These are phyloP conservation scores for Saturnispora galanensis DNA, from an alignment of 805 yeast genomes.

Conservation along the genomic window DNA sequence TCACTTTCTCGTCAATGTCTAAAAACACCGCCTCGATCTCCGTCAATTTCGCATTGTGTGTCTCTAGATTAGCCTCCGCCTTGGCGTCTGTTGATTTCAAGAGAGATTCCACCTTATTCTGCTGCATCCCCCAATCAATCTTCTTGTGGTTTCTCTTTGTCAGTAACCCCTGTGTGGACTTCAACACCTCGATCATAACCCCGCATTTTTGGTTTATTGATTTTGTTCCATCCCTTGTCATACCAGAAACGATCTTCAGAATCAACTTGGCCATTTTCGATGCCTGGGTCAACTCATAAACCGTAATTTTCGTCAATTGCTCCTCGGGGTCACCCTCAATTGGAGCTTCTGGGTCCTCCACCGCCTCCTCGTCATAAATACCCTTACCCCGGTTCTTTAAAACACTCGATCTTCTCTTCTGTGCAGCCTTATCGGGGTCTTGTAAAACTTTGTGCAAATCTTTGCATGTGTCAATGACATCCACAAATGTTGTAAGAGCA, in stretches of 20 bases:
- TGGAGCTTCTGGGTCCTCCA: not conserved
- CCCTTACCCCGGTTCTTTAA: conserved; percentile 11
- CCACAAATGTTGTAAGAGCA: conserved; percentile 27
- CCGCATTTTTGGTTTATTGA: conserved; percentile 27
- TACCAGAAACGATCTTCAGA: conserved; percentile 17
- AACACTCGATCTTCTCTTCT: conserved; percentile 17
- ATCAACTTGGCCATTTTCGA: conserved; percentile 19
- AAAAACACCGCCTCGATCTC: conserved; percentile 25
- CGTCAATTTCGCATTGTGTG: conserved; percentile 25
- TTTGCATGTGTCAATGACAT: conserved; percentile 25
- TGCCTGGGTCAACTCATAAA: conserved; percentile 24
- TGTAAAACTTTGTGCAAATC: conserved; percentile 20
- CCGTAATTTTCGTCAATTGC: conserved; percentile 22
- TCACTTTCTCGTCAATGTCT: conserved; percentile 32
- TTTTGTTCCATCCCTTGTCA: conserved; percentile 19
- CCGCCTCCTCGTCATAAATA: conserved; percentile 19
- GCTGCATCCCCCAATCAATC: conserved; percentile 31
- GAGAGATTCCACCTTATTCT: conserved; percentile 30
- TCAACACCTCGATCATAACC: conserved; percentile 31
- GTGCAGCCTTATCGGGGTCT: conserved; percentile 10
- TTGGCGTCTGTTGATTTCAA: conserved; percentile 21
- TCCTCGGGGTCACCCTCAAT: conserved; percentile 19
- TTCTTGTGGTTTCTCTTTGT: conserved; percentile 37
- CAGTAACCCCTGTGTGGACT: conserved; percentile 30
- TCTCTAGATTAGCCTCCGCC: conserved; percentile 28